Percentiles rank a stretch among this genome's conserved stretches.
These are phyloP conservation scores for Pseudonectria buxi DNA, from an alignment of 2,329 filamentous ascomycete genomes.

Conservation along the genomic window DNA sequence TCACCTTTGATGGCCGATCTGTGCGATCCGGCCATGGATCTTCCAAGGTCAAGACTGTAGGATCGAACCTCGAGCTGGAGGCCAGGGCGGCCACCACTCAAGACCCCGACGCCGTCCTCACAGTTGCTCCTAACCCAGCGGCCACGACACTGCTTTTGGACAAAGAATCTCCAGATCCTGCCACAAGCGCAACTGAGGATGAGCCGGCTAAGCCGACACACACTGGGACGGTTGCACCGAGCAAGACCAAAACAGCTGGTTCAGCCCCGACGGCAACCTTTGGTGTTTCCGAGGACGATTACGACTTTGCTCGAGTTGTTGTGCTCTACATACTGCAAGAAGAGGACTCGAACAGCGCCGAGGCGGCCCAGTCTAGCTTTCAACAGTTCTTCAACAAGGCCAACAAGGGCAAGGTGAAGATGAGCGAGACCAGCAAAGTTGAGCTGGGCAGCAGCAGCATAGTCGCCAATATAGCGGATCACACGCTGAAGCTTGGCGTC, in stretches of 20 bases:
- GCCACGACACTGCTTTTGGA: constrained; percentile 16
- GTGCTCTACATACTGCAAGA: constrained; percentile 58
- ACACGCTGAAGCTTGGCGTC: constrained; percentile 34
- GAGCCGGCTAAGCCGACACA: background rate
- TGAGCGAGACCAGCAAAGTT: constrained; percentile 34
- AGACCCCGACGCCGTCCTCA: constrained; percentile 7
- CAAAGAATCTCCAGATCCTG: constrained; percentile 11
- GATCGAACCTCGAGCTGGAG: constrained; percentile 10
- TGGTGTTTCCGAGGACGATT: constrained; percentile 44
- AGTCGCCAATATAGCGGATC: constrained; percentile 42
- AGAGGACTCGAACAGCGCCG: constrained; percentile 42
- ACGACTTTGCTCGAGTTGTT: constrained; percentile 58
- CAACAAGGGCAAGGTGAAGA: constrained; percentile 23
- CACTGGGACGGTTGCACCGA: background rate
- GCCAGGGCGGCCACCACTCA: constrained; percentile 6
- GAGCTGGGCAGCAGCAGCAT: constrained; percentile 38
- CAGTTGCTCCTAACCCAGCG: constrained; percentile 13
- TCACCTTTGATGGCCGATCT: constrained; percentile 66
- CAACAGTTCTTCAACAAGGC: constrained; percentile 47
- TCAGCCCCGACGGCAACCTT: constrained; percentile 27
- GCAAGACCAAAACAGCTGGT: background rate
- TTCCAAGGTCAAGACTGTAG: constrained; percentile 19
- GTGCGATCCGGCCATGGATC: constrained; percentile 27
- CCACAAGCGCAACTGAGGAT: constrained; percentile 7
- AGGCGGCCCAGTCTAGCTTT: constrained; percentile 46